Conservation (phyloP, 495 filamentous ascomycete species). For the Penicillium dipodomyicola region DNA sequence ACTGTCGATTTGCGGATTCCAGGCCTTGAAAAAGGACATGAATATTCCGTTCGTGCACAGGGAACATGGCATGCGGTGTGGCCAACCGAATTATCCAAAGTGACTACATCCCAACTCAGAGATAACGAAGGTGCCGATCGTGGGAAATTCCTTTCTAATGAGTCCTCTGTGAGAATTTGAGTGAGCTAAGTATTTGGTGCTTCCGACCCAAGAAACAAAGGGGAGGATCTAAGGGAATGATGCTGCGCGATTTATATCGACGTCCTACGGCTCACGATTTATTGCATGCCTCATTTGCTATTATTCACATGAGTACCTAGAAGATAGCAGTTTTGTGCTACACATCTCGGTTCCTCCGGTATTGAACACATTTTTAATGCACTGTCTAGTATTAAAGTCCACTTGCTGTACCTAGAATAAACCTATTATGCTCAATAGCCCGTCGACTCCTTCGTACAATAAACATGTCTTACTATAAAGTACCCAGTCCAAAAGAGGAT, state of each 20-base stretch:
- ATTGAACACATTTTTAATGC: neutral
- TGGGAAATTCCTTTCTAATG: slow-evolving; percentile 28
- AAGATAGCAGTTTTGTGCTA: neutral
- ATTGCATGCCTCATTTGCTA: neutral
- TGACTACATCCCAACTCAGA: slow-evolving; percentile 23
- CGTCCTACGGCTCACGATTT: neutral
- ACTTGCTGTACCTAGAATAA: neutral
- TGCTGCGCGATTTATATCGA: neutral
- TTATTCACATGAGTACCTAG: neutral
- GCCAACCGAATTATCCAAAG: slow-evolving; percentile 19
- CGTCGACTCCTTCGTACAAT: neutral
- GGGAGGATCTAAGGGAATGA: neutral
- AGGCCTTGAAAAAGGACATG: slow-evolving; percentile 21
- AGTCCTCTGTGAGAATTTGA: slow-evolving; percentile 15
- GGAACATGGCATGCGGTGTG: slow-evolving; percentile 38
- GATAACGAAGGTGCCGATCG: slow-evolving; percentile 15
- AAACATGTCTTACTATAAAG: neutral
- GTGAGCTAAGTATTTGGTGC: neutral
- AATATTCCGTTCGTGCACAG: slow-evolving; percentile 30
- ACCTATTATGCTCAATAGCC: neutral
- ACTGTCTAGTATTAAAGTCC: neutral
- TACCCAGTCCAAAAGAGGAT: slow-evolving; percentile 10
- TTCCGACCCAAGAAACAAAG: neutral
- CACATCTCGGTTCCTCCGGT: neutral
- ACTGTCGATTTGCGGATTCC: slow-evolving; percentile 18